Percentiles rank a stretch among this genome's conserved stretches.
Conservation (phyloP, 139 green algal species). For the Monoraphidium neglectum region DNA sequence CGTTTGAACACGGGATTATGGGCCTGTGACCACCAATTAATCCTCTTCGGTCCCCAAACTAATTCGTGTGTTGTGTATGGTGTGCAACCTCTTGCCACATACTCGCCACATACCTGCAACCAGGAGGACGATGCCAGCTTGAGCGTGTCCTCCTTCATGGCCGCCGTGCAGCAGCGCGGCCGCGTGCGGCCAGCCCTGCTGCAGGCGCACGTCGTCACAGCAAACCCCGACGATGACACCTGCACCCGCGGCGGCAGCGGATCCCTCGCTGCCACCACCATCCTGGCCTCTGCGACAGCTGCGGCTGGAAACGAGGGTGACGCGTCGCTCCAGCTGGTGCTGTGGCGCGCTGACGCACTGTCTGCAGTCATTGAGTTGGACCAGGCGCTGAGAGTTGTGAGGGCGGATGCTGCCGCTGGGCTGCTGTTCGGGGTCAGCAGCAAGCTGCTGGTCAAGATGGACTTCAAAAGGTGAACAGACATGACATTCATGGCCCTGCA, state of each 20-base stretch:
- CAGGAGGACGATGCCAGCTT: background rate
- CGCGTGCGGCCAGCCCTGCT: conserved; percentile 17
- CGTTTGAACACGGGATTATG: too few relatives aligned
- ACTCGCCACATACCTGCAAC: too few relatives aligned
- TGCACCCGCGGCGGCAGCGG: too few relatives aligned
- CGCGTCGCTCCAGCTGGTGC: conserved; percentile 3
- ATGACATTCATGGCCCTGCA: too few relatives aligned
- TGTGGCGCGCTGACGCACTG: conserved; percentile 19
- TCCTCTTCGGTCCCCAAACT: too few relatives aligned
- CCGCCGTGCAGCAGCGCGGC: background rate
- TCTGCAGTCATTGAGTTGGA: conserved; percentile 15
- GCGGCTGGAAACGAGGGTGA: background rate
- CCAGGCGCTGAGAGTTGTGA: background rate
- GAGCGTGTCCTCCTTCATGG: background rate
- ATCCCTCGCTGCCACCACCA: background rate
- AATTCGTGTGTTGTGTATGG: too few relatives aligned
- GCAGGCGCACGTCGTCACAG: background rate
- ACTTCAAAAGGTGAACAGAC: background rate
- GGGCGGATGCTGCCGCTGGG: background rate
- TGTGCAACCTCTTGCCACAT: too few relatives aligned
- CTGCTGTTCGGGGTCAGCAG: conserved; percentile 16
- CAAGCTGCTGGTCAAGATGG: background rate
- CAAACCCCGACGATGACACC: background rate
- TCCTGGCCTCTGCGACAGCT: background rate
- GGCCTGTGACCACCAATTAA: too few relatives aligned